A percentile compares a stretch with the other conserved stretches of the same genome.
phyloP scores from a whole-genome alignment of 176 grass and related monocot species.

The Cenchrus fungigraminus region DNA sequence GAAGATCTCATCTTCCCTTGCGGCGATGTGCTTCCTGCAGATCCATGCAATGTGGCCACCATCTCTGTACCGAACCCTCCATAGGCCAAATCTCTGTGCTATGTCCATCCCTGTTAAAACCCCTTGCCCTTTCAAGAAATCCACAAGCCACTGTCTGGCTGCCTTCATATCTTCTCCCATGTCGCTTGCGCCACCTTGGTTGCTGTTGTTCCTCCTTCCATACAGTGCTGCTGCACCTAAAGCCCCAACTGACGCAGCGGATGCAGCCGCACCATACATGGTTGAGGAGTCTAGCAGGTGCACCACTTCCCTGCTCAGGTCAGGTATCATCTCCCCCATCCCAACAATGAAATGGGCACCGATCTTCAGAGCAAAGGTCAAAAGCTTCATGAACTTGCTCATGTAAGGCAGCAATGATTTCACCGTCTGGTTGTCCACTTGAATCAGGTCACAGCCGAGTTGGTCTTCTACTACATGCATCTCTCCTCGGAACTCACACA shows the following conservation, averaged over 20 bases:
- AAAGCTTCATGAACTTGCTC: constrained; percentile 83
- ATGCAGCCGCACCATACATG: constrained; percentile 52
- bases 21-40: constrained; percentile 73
- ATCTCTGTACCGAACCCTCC: constrained; percentile 78
- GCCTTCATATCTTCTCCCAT: constrained; percentile 62
- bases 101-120: constrained; percentile 74
- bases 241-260: constrained; percentile 64
- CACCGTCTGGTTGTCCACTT: constrained; percentile 77
- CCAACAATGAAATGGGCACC: constrained; percentile 77
- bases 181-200: constrained; percentile 36
- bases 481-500: constrained; percentile 81
- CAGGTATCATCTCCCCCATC: constrained; percentile 96
- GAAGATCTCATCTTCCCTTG: constrained; percentile 65
- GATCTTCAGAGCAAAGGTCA: constrained; percentile 91
- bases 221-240: constrained; percentile 58
- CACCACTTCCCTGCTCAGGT: constrained; percentile 71
- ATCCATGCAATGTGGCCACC: constrained; percentile 77
- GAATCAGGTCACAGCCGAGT: constrained; percentile 77
- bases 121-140: constrained; percentile 82
- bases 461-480: constrained; percentile 96
- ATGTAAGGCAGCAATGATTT: constrained; percentile 78
- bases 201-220: constrained; percentile 52
- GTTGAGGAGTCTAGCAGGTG: constrained; percentile 69
- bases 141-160: constrained; percentile 84
- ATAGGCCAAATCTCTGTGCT: constrained; percentile 80